Conservation (phyloP, 2,329 filamentous ascomycete genomes). For the Arachnopeziza araneosa region DNA sequence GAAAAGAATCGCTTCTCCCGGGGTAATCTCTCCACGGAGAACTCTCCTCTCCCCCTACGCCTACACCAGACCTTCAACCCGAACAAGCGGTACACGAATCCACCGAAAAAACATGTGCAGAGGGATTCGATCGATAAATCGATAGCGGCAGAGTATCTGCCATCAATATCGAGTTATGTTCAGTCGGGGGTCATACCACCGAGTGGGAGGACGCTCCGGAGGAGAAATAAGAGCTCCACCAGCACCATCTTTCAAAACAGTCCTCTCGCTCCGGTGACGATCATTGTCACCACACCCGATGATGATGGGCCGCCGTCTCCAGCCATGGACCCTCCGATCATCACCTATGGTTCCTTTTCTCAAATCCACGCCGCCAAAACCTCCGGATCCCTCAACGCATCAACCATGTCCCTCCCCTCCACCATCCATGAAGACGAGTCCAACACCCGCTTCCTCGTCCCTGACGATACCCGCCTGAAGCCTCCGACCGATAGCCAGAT, state of each 20-base stretch:
- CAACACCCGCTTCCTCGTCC: neutral
- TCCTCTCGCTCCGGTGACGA: neutral
- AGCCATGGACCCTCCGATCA: neutral
- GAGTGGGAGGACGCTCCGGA: neutral
- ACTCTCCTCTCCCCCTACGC: neutral
- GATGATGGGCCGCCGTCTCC: neutral
- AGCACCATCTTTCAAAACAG: neutral
- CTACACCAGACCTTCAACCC: neutral
- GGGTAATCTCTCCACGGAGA: neutral
- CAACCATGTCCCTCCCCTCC: neutral
- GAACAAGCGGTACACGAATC: neutral
- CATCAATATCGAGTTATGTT: neutral
- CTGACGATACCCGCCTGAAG: conserved; percentile 17
- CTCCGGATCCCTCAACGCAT: neutral
- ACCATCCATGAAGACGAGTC: neutral
- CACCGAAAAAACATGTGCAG: neutral
- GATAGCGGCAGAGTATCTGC: neutral
- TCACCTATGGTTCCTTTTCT: neutral
- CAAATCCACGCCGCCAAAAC: neutral
- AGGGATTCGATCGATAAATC: neutral
- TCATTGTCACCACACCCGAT: neutral
- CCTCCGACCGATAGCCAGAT: conserved; percentile 15
- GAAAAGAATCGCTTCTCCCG: neutral
- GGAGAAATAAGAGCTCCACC: neutral
- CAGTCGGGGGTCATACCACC: neutral